Percentiles rank a stretch among this genome's conserved stretches.
Conservation (phyloP, 2,329 filamentous ascomycete species). For the Capronia americana region DNA sequence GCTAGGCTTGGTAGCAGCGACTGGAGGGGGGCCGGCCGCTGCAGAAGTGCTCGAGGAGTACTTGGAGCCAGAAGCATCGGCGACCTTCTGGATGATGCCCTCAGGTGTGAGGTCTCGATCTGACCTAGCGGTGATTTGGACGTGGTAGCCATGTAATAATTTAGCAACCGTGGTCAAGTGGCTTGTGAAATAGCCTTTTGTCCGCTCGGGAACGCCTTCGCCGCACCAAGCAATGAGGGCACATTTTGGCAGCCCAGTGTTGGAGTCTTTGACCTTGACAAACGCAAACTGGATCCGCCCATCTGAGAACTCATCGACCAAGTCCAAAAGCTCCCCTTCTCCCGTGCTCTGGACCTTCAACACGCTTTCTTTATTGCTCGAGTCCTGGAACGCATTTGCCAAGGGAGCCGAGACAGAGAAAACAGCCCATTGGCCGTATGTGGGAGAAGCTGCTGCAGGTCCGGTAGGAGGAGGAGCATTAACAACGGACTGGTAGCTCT, state of each 20-base stretch:
- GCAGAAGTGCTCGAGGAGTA: conserved; percentile 75
- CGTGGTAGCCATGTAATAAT: conserved; percentile 93
- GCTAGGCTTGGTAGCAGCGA: conserved; percentile 61
- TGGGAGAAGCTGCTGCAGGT: conserved; percentile 70
- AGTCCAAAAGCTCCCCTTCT: conserved; percentile 87
- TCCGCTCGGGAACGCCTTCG: conserved; percentile 95
- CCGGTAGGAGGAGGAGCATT: conserved; percentile 65
- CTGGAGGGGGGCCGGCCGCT: conserved; percentile 60
- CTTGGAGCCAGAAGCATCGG: conserved; percentile 92
- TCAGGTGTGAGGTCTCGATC: conserved; percentile 88
- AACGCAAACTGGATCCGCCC: conserved; percentile 97
- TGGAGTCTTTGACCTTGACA: conserved; percentile 94
- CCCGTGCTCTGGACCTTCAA: conserved; percentile 93
- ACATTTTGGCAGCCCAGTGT: conserved; percentile 85
- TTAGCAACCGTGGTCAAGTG: conserved; percentile 89
- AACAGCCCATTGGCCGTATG: conserved; percentile 89
- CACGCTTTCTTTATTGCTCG: conserved; percentile 85
- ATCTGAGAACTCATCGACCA: conserved; percentile 96
- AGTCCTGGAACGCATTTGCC: conserved; percentile 86
- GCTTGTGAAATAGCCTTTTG: conserved; percentile 98
- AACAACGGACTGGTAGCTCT: conserved; percentile 74
- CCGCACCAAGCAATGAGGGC: conserved; percentile 97
- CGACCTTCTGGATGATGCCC: conserved; percentile 87
- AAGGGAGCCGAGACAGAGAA: conserved; percentile 93
- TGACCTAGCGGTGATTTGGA: conserved; percentile 94